Evolutionary conservation across 164 flowering plant genomes (phyloP), one percentile per base, ranked within the genome.

Genomic region (Akebia trifoliata): DNA sequence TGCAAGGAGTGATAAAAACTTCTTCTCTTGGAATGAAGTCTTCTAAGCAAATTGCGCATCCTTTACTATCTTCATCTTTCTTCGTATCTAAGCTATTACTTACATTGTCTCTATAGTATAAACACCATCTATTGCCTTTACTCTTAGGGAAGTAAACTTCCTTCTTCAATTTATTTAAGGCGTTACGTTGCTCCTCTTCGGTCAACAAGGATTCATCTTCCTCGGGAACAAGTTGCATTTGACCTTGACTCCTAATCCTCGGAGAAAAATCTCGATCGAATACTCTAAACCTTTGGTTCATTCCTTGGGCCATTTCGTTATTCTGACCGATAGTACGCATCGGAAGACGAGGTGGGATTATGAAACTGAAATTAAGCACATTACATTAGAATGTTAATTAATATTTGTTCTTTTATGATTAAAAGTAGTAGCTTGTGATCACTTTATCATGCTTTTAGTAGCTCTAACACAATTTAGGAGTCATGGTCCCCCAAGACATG

Each of bases 21-120:
- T 69, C 68, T 46, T 81, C 68, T 29, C 61, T 59, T 6, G 81
- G 65, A 62, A 79, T 80, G 43, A 93, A 87, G 55, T 85, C 87
- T n/a, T 93, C 97, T 56, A 90, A 70, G 76, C 97, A 93, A 58
- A 90, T 64, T 1, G 88, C 74, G 59, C 99, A 93, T 14, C 79
- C 69, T 66, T 78, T 77, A 2, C 68, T 72, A 17, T 76, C 84
- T 4, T 80, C 80, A 18, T 74, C 78, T 1, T 56, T 54, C 17
- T 58, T 74, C 32, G 69, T 60, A 3, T 42, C 65, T n/a, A 47
- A 47, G 25, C 29, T 62, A 20, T 34, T 52, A 4, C 17, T 35
- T 38, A 28, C 20, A 10, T 37, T 58, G 49, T 76, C 72, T 62
- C 84, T 65, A 53, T 73, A 76, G 54, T 81, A 84, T 15, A 76